Base-by-base conservation (phyloP, 2,329 filamentous ascomycete species). In the Talaromyces albobiverticillius region DNA sequence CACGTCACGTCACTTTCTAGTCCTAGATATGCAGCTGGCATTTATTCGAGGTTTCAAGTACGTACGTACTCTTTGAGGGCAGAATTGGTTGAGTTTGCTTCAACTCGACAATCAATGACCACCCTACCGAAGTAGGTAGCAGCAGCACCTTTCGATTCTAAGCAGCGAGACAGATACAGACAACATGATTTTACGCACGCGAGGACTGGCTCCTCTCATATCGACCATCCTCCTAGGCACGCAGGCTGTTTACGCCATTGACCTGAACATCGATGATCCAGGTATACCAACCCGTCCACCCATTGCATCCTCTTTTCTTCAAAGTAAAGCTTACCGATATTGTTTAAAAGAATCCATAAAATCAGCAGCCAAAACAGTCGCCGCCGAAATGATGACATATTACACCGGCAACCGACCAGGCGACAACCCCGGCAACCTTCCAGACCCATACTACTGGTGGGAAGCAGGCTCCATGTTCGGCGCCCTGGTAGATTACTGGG, bases 381-480 rank as follows among this genome's bases (percentile, higher is more conserved):
- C 76, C 4, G 71, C 69, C 57, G 72, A 72, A 42, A 76, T 83
- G 69, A 78, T 83, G 63, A 69, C 66, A 23, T 79, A 79, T 58
- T 83, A 83, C 60, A 78, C 75, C 1, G 69, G 68, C 14, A 64
- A 66, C 57, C 76, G 73, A 23, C 72, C 76, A 8, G 78, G 77
- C 29, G 76, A 80, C 56, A 71, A 75, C 18, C 76, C 79, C 1
- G 79, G 79, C 36, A 76, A 79, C 56, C 57, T 83, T 49, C 73
- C 78, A 22, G 61, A 70, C 14, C 81, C 81, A 1, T 75, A 75
- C 56, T 73, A 67, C 60, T 76, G 73, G 73, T 75, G 73, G 72
- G 71, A 75, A 57, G 70, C 70, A 9, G 73, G 72, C 11, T 72
- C 72, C 16, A 74, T 75, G 71, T 75, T 73, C 59, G 67, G 64